Conservation (phyloP, 2,329 filamentous ascomycete genomes). For the Parastagonospora nodorum region DNA sequence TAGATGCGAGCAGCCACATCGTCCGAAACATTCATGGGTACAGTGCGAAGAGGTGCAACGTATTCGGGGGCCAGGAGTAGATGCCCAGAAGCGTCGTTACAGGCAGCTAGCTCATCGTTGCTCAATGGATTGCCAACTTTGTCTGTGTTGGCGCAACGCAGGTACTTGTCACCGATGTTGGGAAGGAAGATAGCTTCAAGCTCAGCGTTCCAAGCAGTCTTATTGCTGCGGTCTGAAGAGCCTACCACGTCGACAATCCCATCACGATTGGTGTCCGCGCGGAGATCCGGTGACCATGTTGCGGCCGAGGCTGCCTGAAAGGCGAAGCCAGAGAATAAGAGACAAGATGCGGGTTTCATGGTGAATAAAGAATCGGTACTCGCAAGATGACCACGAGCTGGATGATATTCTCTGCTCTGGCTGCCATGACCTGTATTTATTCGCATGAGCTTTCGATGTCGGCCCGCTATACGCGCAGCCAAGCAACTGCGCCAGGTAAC, state of each 20-base stretch:
- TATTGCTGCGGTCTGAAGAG: constrained; percentile 25
- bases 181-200: constrained; percentile 44
- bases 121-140: neutral
- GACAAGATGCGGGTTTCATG: too few species aligned
- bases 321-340: too few species aligned
- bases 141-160: constrained; percentile 31
- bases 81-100: constrained; percentile 46
- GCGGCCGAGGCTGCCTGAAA: too few species aligned
- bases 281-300: too few species aligned
- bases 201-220: constrained; percentile 24
- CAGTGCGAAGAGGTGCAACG: constrained; percentile 38
- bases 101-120: constrained; percentile 37
- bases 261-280: constrained; percentile 46
- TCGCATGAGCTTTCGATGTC: too few species aligned
- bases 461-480: too few species aligned
- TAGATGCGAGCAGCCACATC: neutral
- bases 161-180: constrained; percentile 41
- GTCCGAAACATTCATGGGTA: constrained; percentile 18
- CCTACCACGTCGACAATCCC: constrained; percentile 35
- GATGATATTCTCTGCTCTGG: too few species aligned
- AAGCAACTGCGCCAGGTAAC: too few species aligned
- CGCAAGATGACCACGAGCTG: too few species aligned
- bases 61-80: constrained; percentile 34
- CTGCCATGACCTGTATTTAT: too few species aligned
- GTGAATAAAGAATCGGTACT: too few species aligned